A percentile compares a stretch with the other conserved stretches of the same genome.
phyloP scores from a whole-genome alignment of 345 rosid species.

The Brassica juncea region DNA sequence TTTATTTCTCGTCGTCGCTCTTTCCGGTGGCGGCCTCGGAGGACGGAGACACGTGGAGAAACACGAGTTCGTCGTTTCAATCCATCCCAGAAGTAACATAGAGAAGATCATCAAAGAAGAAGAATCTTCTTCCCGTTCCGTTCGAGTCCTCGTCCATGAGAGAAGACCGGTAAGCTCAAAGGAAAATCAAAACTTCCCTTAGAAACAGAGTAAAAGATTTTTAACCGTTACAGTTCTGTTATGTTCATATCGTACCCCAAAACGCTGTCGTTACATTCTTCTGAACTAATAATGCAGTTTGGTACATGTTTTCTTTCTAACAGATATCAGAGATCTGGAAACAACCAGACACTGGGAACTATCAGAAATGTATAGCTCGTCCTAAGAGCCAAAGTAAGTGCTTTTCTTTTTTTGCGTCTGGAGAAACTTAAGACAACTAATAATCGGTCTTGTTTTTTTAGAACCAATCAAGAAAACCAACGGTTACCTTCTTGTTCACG shows the following conservation, averaged over 20 bases:
- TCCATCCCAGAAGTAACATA: constrained; percentile 35
- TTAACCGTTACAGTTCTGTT: not conserved
- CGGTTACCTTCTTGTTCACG: constrained; percentile 66
- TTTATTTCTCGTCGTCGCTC: constrained; percentile 49
- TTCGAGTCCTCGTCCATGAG: not conserved
- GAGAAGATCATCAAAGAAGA: constrained; percentile 29
- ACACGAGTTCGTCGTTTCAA: constrained; percentile 29
- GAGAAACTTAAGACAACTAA: not conserved
- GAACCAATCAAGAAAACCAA: constrained; percentile 39
- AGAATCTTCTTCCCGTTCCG: constrained; percentile 18
- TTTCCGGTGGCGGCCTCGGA: constrained; percentile 28
- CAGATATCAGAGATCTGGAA: constrained; percentile 61
- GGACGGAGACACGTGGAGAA: constrained; percentile 22
- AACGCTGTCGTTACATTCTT: not conserved
- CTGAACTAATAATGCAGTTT: not conserved
- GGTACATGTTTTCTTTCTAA: not conserved
- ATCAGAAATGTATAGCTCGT: constrained; percentile 52
- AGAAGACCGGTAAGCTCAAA: constrained; percentile 19
- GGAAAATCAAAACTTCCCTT: not conserved
- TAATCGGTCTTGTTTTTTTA: not conserved
- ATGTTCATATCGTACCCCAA: not conserved
- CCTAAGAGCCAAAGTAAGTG: constrained; percentile 48
- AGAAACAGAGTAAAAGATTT: not conserved
- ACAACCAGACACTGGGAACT: constrained; percentile 44
- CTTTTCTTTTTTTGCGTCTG: not conserved